A percentile compares a stretch with the other conserved stretches of the same genome.
Evolutionary conservation across 176 grass and related monocot genomes (phyloP).

Genomic region (Dactylis glomerata): DNA sequence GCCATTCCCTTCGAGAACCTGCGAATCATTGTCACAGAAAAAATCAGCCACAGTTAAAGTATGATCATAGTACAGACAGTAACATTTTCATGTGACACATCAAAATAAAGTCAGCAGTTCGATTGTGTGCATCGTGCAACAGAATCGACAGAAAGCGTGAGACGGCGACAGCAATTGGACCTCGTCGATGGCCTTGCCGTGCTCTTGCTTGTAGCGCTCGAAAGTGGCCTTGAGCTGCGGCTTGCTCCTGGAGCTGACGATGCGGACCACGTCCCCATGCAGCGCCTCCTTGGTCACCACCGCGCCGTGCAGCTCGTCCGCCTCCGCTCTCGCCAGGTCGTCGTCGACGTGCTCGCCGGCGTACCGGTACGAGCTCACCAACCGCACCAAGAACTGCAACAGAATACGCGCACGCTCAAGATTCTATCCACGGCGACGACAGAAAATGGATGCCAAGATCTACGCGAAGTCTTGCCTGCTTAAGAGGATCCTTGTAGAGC

Average conservation of each 20-base stretch:
- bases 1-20: slow-evolving; percentile 37
- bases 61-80: background rate
- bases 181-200: slow-evolving; percentile 69
- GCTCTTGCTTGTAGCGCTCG: slow-evolving; percentile 47
- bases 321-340: slow-evolving; percentile 53
- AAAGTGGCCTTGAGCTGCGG: slow-evolving; percentile 64
- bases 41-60: background rate
- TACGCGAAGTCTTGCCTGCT: slow-evolving; percentile 21
- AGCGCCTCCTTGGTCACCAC: slow-evolving; percentile 35
- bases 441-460: background rate
- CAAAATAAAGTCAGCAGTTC: background rate
- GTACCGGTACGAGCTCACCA: slow-evolving; percentile 75
- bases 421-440: background rate
- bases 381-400: slow-evolving; percentile 58
- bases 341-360: slow-evolving; percentile 44
- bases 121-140: background rate
- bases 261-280: slow-evolving; percentile 52
- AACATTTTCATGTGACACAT: background rate
- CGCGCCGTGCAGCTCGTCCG: slow-evolving; percentile 43
- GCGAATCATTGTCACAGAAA: background rate
- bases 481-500: slow-evolving; percentile 52
- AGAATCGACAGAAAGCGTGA: background rate
- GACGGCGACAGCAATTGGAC: background rate
- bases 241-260: slow-evolving; percentile 79
- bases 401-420: background rate